Percentiles rank a stretch among this genome's conserved stretches.
These are phyloP conservation scores for Cladosporium sphaerospermum DNA, from an alignment of 2,329 filamentous ascomycete species.

Conservation along the genomic window DNA sequence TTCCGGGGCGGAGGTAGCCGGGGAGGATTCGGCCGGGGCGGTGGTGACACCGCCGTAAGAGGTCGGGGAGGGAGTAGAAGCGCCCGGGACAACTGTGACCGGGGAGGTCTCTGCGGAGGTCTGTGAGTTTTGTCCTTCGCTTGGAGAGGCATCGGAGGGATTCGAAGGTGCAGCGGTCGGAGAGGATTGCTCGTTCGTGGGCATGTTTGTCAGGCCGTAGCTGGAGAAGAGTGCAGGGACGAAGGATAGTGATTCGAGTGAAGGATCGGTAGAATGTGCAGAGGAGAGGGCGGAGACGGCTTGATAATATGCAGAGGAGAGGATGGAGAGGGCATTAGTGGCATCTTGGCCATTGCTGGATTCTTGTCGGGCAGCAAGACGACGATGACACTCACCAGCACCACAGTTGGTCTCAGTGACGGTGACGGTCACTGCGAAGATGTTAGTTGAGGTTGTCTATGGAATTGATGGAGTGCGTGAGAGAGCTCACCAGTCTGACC, in stretches of 20 bases:
- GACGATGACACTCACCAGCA: conserved; percentile 10
- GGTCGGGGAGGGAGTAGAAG: conserved; percentile 7
- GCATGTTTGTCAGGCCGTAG: conserved; percentile 13
- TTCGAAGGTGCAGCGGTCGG: background rate
- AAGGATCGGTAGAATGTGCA: conserved; percentile 14
- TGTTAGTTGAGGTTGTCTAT: background rate
- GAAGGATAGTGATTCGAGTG: conserved; percentile 12
- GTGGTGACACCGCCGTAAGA: conserved; percentile 13
- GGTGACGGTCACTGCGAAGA: conserved; percentile 7
- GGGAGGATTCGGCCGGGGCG: conserved; percentile 8
- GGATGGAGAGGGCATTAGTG: conserved; percentile 9
- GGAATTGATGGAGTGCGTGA: background rate
- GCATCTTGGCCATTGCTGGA: conserved; percentile 9
- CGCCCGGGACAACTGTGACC: conserved; percentile 3
- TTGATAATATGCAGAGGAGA: conserved; percentile 11
- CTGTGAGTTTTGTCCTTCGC: conserved; percentile 6
- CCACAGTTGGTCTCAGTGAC: conserved; percentile 9
- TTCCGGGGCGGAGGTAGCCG: conserved; percentile 1
- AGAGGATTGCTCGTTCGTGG: conserved; percentile 4
- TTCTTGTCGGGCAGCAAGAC: conserved; percentile 7
- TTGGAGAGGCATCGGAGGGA: background rate
- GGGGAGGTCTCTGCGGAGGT: conserved; percentile 6
- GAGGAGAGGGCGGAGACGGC: conserved; percentile 15
- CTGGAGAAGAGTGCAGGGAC: conserved; percentile 16
- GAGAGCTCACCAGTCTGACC: conserved; percentile 6